Evolutionary conservation across 805 yeast species (phyloP), one percentile per base, ranked within the genome.

Genomic region (Ogataea sp.): DNA sequence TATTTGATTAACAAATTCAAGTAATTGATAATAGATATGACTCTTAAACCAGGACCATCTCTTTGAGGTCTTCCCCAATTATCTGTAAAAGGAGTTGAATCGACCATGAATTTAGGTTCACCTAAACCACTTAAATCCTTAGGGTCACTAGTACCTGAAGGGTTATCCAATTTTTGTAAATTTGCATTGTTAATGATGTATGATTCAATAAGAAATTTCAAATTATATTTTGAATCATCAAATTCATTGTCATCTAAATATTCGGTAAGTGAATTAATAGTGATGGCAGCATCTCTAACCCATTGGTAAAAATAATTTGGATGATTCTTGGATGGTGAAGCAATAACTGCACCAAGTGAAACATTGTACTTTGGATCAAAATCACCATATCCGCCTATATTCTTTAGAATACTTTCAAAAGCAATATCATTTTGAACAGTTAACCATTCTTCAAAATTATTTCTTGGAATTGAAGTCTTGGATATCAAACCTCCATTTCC

Each of bases 61-160:
- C 87, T 73, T 61, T 90, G 97, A 1, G 97, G 97, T 49, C 97
- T 69, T 2, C 97, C 97, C 97, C 97, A 90, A 27, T 65, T 56
- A 2, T 64, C 79, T 6, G 58, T 57, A 51, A 83, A 90, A 1
- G 83, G 67, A 0, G 75, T 50, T 20, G 82, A 80, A 54, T 86
- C 73, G 4, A 79, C 75, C 55, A 70, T 57, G 54, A 83, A 90
- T 58, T 90, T 90, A 7, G 97, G 97, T 56, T 90, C 97, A 2
- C 97, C 97, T 26, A 89, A 65, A 2, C 85, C 87, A 8, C 60
- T 59, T 35, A 71, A 63, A 42, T 65, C 66, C 10, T 63, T 58
- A 46, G 75, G 75, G 2, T 58, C 53, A 0, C 97, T 97, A 10
- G 88, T 53, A 0, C 97, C 97, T 10, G 88, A 78, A 21, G 74